Base-by-base conservation (phyloP, 495 filamentous ascomycete genomes). In the Trichoderma virens region DNA sequence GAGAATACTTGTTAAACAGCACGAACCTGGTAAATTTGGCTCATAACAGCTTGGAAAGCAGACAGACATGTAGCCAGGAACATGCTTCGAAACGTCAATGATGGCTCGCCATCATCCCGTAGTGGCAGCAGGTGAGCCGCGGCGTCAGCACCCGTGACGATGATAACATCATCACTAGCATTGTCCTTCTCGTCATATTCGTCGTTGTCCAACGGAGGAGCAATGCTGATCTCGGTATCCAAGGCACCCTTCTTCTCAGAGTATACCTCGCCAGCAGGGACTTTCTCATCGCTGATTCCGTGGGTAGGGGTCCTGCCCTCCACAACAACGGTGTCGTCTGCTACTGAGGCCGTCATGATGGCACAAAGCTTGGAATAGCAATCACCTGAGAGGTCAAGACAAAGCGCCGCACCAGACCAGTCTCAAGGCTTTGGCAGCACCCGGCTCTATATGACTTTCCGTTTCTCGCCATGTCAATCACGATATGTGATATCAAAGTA, bases 21-120 rank as follows among this genome's bases (percentile, higher is more conserved):
- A 62, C 67, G 67, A 64, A 79, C 77, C 16, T 60, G 62, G 66
- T 82, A 82, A 31, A 82, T 80, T 66, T 79, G 75, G 64, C 69
- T 72, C 75, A 83, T 83, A 20, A 79, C 75, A 23, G 79, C 76
- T 61, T 79, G 76, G 67, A 83, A 80, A 28, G 70, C 76, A 0
- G 80, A 70, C 31, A 83, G 74, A 27, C 64, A 62, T 16, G 78
- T 75, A 31, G 78, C 78, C 39, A 83, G 65, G 51, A 82, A 62
- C 7, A 83, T 63, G 32, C 51, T 69, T 65, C 51, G 67, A 59
- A 38, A 69, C 23, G 61, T 67, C 63, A 31, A 67, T 60, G 16
- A 61, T 62, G 68, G 68, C 23, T 67, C 60, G 0, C 60, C 45
- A 20, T 69, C 67, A 63, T 69, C 62, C 32, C 34, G 66, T 0